phyloP scores from a whole-genome alignment of 2,329 filamentous ascomycete species.

The Fusarium sp. region DNA sequence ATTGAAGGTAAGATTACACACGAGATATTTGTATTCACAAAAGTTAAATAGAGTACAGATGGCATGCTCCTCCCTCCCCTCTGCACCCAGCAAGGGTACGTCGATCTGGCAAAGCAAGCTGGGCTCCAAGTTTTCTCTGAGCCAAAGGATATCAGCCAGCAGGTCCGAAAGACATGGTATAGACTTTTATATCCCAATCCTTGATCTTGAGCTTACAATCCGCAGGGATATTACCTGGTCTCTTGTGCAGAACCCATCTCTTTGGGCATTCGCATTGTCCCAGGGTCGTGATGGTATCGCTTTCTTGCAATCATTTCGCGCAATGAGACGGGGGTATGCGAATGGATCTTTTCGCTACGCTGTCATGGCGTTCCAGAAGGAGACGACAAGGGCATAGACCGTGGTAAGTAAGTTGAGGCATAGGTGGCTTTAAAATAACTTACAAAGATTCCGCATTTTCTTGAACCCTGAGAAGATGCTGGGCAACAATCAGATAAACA shows the following conservation, averaged over 20 bases:
- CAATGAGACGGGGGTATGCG: constrained; percentile 69
- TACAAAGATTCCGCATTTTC: no score
- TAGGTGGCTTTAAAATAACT: no score
- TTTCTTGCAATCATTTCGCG: constrained; percentile 70
- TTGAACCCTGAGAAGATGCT: not conserved
- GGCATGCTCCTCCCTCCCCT: constrained; percentile 70
- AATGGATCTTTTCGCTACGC: constrained; percentile 69
- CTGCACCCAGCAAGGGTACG: constrained; percentile 64
- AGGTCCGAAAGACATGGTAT: constrained; percentile 70
- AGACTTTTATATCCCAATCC: constrained; percentile 27
- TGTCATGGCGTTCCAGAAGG: constrained; percentile 67
- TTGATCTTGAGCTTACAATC: not conserved
- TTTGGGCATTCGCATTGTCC: constrained; percentile 70
- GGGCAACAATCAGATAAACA: not conserved
- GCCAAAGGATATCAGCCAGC: constrained; percentile 67
- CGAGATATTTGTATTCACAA: not conserved
- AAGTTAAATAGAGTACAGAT: constrained; percentile 50
- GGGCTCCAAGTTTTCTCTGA: constrained; percentile 58
- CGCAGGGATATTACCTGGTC: constrained; percentile 71
- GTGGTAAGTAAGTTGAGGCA: no score
- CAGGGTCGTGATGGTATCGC: constrained; percentile 70
- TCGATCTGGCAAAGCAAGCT: constrained; percentile 59
- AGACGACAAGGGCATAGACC: no score
- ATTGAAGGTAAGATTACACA: constrained; percentile 60
- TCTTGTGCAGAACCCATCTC: constrained; percentile 67